Percentiles rank a stretch among this genome's conserved stretches.
These are phyloP conservation scores for Penstemon eatonii DNA, from an alignment of 257 asterid genomes.

Conservation along the genomic window DNA sequence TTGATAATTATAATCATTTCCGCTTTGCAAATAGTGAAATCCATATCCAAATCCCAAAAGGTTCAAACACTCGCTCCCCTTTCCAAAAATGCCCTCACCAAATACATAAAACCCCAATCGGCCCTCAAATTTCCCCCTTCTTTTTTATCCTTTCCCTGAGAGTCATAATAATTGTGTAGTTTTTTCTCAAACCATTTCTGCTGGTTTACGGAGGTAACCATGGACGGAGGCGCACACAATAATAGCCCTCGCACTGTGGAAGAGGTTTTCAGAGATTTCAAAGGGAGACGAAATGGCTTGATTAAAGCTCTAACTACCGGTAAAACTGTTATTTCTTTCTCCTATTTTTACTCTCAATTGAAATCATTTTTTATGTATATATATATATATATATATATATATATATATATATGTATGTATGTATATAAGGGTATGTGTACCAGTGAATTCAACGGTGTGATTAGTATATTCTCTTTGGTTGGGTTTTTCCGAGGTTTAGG, in stretches of 20 bases:
- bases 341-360: background rate
- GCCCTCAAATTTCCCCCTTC: constrained; percentile 32
- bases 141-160: constrained; percentile 24
- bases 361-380: background rate
- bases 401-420: too few relatives aligned
- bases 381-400: background rate
- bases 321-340: background rate
- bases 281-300: constrained; percentile 54
- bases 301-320: constrained; percentile 57
- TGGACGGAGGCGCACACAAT: constrained; percentile 45
- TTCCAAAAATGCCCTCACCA: constrained; percentile 28
- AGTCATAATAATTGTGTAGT: background rate
- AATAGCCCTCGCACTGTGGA: constrained; percentile 44
- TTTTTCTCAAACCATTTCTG: constrained; percentile 32
- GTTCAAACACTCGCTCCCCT: background rate
- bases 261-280: constrained; percentile 51
- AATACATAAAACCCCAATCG: constrained; percentile 19
- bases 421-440: background rate
- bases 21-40: too few relatives aligned
- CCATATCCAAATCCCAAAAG: background rate
- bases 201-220: constrained; percentile 26
- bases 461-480: constrained; percentile 1
- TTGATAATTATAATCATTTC: too few relatives aligned
- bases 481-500: constrained; percentile 30
- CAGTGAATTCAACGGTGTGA: constrained; percentile 3